A percentile compares a stretch with the other conserved stretches of the same genome.
Evolutionary conservation across 2,329 filamentous ascomycete species (phyloP).

Genomic region (Epichloe brachyelytri): DNA sequence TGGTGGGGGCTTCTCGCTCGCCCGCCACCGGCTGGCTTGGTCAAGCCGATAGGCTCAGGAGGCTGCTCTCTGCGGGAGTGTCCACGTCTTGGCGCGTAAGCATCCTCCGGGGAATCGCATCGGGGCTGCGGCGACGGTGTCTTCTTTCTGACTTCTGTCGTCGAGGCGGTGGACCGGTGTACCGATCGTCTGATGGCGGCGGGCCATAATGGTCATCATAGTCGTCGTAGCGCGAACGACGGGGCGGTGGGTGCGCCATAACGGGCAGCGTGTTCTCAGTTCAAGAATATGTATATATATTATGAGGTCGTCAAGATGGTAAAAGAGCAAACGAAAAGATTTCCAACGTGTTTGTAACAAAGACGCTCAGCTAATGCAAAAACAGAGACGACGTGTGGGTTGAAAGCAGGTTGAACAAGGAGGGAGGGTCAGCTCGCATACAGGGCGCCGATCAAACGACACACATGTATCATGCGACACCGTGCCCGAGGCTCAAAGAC

Average conservation of each 20-base stretch:
- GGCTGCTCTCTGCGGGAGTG: slow-evolving; percentile 4
- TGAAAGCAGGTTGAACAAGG: too few relatives aligned
- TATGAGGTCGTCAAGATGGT: not conserved
- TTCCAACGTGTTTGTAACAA: not conserved
- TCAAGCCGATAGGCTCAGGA: slow-evolving; percentile 2
- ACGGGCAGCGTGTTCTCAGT: not conserved
- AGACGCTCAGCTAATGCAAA: not conserved
- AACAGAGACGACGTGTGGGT: not conserved
- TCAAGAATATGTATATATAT: not conserved
- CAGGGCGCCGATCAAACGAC: too few relatives aligned
- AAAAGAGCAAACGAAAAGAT: not conserved
- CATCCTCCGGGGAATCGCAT: slow-evolving; percentile 5
- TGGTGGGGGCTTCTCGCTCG: slow-evolving; percentile 7
- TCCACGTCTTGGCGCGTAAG: slow-evolving; percentile 7
- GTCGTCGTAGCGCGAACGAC: slow-evolving; percentile 15
- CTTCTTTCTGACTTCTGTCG: slow-evolving; percentile 13
- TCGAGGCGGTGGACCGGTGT: slow-evolving; percentile 7
- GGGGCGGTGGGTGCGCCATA: slow-evolving; percentile 11
- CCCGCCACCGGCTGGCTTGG: not conserved
- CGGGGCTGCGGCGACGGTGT: slow-evolving; percentile 9
- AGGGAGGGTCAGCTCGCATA: too few relatives aligned
- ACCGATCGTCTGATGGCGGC: not conserved
- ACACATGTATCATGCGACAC: too few relatives aligned
- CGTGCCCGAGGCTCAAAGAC: too few relatives aligned
- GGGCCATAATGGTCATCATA: slow-evolving; percentile 14